These are phyloP conservation scores for Candida ascalaphidarum DNA, from an alignment of 805 yeast genomes.

Conservation along the genomic window DNA sequence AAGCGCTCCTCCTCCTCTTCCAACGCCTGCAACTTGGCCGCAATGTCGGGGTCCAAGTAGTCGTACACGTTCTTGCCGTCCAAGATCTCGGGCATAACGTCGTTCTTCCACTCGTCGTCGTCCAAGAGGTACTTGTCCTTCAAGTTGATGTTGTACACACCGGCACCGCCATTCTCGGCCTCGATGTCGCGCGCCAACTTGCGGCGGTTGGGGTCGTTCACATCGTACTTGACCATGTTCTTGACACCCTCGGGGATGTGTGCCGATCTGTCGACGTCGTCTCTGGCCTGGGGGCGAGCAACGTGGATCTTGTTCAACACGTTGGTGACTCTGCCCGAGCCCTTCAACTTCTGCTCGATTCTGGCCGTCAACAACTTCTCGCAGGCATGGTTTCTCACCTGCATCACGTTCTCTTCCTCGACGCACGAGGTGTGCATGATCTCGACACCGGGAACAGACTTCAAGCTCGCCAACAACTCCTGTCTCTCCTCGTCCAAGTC, in stretches of 20 bases:
- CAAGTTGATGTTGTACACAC: constrained; percentile 90
- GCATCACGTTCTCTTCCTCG: constrained; percentile 91
- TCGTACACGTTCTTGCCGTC: constrained; percentile 97
- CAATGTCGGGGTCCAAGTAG: constrained; percentile 93
- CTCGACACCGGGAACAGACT: constrained; percentile 73
- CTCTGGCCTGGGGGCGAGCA: constrained; percentile 83
- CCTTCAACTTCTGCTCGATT: constrained; percentile 93
- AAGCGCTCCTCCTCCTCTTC: constrained; percentile 96
- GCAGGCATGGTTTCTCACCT: constrained; percentile 93
- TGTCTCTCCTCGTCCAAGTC: constrained; percentile 75
- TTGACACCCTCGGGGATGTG: constrained; percentile 73
- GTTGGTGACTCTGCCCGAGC: constrained; percentile 78
- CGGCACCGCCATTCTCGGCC: constrained; percentile 96
- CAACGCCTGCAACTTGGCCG: constrained; percentile 84
- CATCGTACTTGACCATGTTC: constrained; percentile 57
- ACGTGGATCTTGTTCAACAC: constrained; percentile 95
- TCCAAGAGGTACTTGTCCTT: constrained; percentile 88
- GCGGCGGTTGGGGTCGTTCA: constrained; percentile 75
- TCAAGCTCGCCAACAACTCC: constrained; percentile 57
- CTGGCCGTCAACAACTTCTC: constrained; percentile 92
- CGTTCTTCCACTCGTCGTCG: constrained; percentile 97
- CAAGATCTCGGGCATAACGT: constrained; percentile 91
- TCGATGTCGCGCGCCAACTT: constrained; percentile 82
- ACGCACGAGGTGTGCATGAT: constrained; percentile 89
- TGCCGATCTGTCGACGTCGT: constrained; percentile 73